phyloP scores from a whole-genome alignment of 805 yeast genomes.

The Candida nemodendra region DNA sequence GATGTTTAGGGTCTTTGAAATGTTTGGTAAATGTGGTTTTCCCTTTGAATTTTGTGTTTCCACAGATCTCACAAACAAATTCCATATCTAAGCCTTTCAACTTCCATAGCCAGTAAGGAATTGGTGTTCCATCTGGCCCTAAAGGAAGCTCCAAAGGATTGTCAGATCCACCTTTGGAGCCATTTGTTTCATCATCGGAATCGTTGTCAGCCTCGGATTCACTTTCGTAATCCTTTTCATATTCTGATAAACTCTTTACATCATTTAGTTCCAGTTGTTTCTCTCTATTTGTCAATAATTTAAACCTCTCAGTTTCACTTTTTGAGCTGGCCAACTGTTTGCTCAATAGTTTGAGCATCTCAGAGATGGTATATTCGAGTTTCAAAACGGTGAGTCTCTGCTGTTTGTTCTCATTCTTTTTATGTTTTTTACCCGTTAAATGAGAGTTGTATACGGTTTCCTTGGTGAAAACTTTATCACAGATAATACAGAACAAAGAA shows the following conservation, averaged over 20 bases:
- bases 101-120: constrained; percentile 92
- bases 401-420: constrained; percentile 39
- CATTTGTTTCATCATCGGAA: constrained; percentile 31
- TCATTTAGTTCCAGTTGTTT: constrained; percentile 52
- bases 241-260: constrained; percentile 30
- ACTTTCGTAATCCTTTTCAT: constrained; percentile 30
- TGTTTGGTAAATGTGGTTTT: constrained; percentile 70
- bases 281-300: constrained; percentile 71
- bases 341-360: constrained; percentile 37
- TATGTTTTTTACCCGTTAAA: constrained; percentile 72
- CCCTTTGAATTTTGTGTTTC: constrained; percentile 70
- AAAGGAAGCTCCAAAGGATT: constrained; percentile 65
- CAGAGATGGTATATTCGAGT: constrained; percentile 39
- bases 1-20: constrained; percentile 69
- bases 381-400: constrained; percentile 4
- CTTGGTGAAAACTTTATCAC: constrained; percentile 64
- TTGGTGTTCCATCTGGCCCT: constrained; percentile 88
- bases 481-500: constrained; percentile 54
- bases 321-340: constrained; percentile 49
- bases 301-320: constrained; percentile 60
- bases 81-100: constrained; percentile 77
- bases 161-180: constrained; percentile 31
- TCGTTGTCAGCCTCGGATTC: constrained; percentile 26
- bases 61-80: constrained; percentile 84
- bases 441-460: constrained; percentile 67